phyloP scores from a whole-genome alignment of 352 stramenopile genomes.

The Blastocystis sp. region DNA sequence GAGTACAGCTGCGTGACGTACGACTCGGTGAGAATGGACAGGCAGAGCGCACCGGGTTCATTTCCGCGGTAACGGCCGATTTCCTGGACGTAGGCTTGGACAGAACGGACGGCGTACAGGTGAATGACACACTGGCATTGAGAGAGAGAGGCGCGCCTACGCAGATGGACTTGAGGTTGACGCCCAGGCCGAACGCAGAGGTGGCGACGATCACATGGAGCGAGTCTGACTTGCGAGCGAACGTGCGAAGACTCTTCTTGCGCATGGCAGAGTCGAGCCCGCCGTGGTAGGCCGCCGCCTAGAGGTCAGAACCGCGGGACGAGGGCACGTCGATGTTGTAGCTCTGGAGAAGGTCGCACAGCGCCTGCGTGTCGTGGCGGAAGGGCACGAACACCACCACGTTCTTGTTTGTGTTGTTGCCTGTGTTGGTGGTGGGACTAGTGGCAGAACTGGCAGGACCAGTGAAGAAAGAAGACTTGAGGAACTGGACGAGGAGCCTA shows the following conservation, averaged over 20 bases:
- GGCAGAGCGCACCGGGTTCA: neutral
- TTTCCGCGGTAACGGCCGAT: constrained; percentile 34
- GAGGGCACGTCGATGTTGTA: constrained; percentile 32
- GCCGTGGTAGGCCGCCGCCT: constrained; percentile 45
- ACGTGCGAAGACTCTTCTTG: constrained; percentile 55
- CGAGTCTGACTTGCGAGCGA: neutral
- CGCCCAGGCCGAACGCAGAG: constrained; percentile 52
- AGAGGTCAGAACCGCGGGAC: neutral
- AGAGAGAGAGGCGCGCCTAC: neutral
- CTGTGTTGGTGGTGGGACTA: too few relatives aligned
- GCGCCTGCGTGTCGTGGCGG: constrained; percentile 24
- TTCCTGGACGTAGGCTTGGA: constrained; percentile 59
- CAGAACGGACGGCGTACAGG: constrained; percentile 30
- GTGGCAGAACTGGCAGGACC: too few relatives aligned
- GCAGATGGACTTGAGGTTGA: constrained; percentile 43
- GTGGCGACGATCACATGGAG: constrained; percentile 45
- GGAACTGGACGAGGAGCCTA: constrained; percentile 18
- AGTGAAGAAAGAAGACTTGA: constrained; percentile 1
- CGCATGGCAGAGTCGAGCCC: constrained; percentile 6
- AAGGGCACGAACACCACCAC: constrained; percentile 63
- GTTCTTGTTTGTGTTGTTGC: neutral
- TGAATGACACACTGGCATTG: constrained; percentile 30
- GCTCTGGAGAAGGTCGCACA: constrained; percentile 58
- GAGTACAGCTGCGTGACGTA: constrained; percentile 24
- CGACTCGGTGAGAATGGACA: neutral